phyloP scores from a whole-genome alignment of 1,284 basidiomycete species.

The Leccinum fallax region DNA sequence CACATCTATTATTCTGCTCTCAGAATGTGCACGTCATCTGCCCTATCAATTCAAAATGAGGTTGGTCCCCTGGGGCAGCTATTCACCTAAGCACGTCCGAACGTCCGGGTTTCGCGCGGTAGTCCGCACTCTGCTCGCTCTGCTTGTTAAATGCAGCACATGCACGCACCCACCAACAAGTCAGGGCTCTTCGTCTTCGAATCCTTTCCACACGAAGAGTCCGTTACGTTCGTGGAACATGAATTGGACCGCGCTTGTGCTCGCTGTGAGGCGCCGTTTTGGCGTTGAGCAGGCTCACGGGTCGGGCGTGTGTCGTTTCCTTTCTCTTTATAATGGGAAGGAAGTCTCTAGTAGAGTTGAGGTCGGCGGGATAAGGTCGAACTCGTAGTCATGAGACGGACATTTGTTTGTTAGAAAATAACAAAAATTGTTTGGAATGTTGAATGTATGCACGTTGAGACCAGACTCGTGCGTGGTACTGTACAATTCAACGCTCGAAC shows the following conservation, averaged over 20 bases:
- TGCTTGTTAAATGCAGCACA: no score
- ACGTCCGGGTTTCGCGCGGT: neutral
- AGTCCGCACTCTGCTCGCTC: neutral
- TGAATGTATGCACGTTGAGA: neutral
- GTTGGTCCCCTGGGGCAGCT: no score
- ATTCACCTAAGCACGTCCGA: no score
- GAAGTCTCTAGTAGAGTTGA: constrained; percentile 58
- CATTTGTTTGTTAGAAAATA: constrained; percentile 30
- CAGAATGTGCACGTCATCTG: no score
- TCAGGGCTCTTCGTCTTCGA: constrained; percentile 48
- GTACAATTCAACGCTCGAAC: neutral
- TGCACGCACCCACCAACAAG: constrained; percentile 49
- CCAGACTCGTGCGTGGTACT: no score
- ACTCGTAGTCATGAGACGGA: constrained; percentile 64
- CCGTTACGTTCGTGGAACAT: constrained; percentile 64
- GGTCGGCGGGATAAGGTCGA: constrained; percentile 37
- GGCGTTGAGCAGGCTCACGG: constrained; percentile 44
- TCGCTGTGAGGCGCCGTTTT: constrained; percentile 51
- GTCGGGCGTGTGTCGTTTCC: constrained; percentile 32
- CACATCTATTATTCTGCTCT: neutral
- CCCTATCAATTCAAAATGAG: no score
- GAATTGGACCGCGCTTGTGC: constrained; percentile 32
- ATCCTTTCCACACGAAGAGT: constrained; percentile 37
- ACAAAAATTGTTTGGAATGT: constrained; percentile 13
- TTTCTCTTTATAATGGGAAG: constrained; percentile 28